These are phyloP conservation scores for Morella rubra DNA, from an alignment of 306 rosid genomes.

Conservation along the genomic window DNA sequence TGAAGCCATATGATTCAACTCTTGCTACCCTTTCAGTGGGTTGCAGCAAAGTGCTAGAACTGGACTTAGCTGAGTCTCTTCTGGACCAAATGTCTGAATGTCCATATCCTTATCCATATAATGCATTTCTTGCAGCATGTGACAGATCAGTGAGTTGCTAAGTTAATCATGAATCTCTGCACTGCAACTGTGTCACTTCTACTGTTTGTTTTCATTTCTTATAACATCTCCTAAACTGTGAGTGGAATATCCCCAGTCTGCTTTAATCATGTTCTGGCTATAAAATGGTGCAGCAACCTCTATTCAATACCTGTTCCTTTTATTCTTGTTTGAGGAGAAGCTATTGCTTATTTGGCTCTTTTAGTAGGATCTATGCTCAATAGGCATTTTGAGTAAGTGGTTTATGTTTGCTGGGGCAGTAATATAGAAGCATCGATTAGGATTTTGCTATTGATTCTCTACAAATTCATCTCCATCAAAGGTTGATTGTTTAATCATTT, in stretches of 20 bases:
- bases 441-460: conserved; percentile 21
- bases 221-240: conserved; percentile 11
- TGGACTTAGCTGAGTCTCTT: conserved; percentile 73
- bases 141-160: conserved; percentile 60
- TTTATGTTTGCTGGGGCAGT: conserved; percentile 24
- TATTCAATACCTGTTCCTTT: conserved; percentile 3
- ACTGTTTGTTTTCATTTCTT: background rate
- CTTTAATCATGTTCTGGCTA: conserved; percentile 8
- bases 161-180: conserved; percentile 21
- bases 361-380: conserved; percentile 7
- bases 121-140: conserved; percentile 64
- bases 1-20: conserved; percentile 66
- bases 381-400: conserved; percentile 15
- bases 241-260: conserved; percentile 6
- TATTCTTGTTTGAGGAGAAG: conserved; percentile 12
- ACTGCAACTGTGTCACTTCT: conserved; percentile 9
- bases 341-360: conserved; percentile 13
- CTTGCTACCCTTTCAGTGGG: conserved; percentile 61
- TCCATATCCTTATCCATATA: conserved; percentile 47
- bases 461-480: conserved; percentile 16
- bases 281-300: conserved; percentile 8
- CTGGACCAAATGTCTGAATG: conserved; percentile 54
- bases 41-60: conserved; percentile 57
- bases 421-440: conserved; percentile 21
- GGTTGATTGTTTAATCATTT: background rate